Evolutionary conservation across 1,284 basidiomycete species (phyloP).

Genomic region (Ustilago trichophora): DNA sequence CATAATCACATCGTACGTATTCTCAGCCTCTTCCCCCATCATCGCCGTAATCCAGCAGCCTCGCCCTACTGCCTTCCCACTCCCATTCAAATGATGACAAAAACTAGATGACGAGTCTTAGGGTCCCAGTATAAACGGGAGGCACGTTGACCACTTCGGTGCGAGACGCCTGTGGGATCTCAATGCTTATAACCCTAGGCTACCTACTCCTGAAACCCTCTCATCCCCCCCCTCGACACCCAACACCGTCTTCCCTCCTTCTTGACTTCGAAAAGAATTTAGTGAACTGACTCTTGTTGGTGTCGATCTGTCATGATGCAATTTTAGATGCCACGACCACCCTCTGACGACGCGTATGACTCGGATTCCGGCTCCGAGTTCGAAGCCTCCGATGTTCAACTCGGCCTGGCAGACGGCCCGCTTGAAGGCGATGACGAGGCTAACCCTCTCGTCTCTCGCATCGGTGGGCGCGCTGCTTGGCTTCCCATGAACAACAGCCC

Average conservation of each 20-base stretch:
- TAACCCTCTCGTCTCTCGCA: slow-evolving; percentile 65
- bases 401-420: slow-evolving; percentile 61
- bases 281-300: too few species aligned
- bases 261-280: too few species aligned
- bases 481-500: slow-evolving; percentile 52
- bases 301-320: too few species aligned
- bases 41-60: too few species aligned
- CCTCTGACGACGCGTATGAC: slow-evolving; percentile 57
- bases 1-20: slow-evolving; percentile 22
- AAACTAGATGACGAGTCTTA: slow-evolving; percentile 64
- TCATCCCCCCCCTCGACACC: too few species aligned
- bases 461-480: slow-evolving; percentile 63
- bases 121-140: slow-evolving; percentile 41
- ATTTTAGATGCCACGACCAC: slow-evolving; percentile 48
- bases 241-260: too few species aligned
- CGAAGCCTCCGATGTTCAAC: slow-evolving; percentile 52
- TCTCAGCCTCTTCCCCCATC: too few species aligned
- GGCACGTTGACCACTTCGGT: slow-evolving; percentile 37
- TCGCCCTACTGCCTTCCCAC: background rate
- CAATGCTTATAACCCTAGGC: slow-evolving; percentile 60
- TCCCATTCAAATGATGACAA: slow-evolving; percentile 44
- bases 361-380: slow-evolving; percentile 54
- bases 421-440: slow-evolving; percentile 57
- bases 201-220: slow-evolving; percentile 62
- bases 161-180: slow-evolving; percentile 34